phyloP scores from a whole-genome alignment of 2,329 filamentous ascomycete species.

The Penicillium sp. region DNA sequence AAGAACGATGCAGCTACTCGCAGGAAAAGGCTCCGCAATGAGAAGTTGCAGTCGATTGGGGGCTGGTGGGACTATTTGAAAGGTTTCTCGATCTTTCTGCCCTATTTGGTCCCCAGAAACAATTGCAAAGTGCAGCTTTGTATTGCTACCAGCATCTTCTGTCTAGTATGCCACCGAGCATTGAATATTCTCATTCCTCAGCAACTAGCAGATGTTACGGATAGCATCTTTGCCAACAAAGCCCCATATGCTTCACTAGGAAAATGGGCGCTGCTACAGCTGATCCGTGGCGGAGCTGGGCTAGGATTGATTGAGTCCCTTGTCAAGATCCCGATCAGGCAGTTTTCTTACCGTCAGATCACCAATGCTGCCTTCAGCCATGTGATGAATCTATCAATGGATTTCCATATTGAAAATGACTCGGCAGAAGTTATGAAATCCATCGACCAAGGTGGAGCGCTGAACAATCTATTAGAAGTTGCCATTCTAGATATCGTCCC shows the following conservation, averaged over 20 bases:
- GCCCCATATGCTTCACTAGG: constrained; percentile 6
- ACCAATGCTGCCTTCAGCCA: constrained; percentile 62
- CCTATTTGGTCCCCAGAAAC: constrained; percentile 5
- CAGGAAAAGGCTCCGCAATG: constrained; percentile 5
- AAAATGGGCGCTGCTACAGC: constrained; percentile 6
- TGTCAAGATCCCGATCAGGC: constrained; percentile 48
- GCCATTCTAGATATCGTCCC: constrained; percentile 59
- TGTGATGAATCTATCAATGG: constrained; percentile 65
- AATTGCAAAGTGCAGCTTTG: constrained; percentile 7
- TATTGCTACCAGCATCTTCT: neutral
- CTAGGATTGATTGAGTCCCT: constrained; percentile 1
- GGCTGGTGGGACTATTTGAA: constrained; percentile 10
- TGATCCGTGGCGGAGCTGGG: constrained; percentile 2
- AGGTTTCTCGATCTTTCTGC: constrained; percentile 7
- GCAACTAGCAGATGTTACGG: constrained; percentile 7
- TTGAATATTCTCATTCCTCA: constrained; percentile 9
- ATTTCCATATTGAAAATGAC: constrained; percentile 65
- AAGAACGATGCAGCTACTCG: constrained; percentile 2
- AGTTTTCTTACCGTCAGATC: constrained; percentile 57
- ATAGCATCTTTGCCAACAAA: constrained; percentile 9
- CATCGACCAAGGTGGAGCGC: constrained; percentile 60
- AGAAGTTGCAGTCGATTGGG: neutral
- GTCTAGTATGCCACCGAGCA: constrained; percentile 1
- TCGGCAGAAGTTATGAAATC: constrained; percentile 64
- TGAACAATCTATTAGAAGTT: constrained; percentile 59